phyloP scores from a whole-genome alignment of 164 flowering plant species.

The Nelumbo lutea region DNA sequence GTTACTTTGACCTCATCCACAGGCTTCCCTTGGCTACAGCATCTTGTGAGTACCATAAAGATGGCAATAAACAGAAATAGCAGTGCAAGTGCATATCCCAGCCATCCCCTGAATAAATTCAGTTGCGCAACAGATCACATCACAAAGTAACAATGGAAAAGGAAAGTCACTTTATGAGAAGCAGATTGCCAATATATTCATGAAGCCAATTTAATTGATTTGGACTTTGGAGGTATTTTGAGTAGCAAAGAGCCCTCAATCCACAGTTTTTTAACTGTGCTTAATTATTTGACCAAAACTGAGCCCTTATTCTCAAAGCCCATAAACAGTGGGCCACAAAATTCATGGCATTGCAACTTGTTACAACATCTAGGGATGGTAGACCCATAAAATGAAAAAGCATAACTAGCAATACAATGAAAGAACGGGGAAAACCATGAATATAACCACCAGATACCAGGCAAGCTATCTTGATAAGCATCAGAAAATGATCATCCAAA shows the following conservation, averaged over 20 bases:
- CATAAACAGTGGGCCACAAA: no score
- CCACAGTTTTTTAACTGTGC: no score
- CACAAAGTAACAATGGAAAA: neutral
- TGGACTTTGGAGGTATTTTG: no score
- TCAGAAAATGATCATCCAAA: neutral
- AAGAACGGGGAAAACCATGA: neutral
- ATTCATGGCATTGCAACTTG: no score
- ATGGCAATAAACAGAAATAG: slow-evolving; percentile 41
- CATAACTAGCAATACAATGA: neutral
- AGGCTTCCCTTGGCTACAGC: slow-evolving; percentile 45
- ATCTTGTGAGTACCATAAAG: slow-evolving; percentile 60
- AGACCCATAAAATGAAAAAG: no score
- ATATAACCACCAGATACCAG: neutral
- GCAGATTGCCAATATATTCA: no score
- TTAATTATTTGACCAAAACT: no score
- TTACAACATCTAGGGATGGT: no score
- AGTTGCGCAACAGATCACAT: neutral
- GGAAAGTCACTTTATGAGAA: neutral
- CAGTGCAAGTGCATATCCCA: slow-evolving; percentile 43
- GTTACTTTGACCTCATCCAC: slow-evolving; percentile 59
- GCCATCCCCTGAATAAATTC: slow-evolving; percentile 62
- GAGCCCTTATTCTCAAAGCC: no score
- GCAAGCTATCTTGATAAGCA: neutral
- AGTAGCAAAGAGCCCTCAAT: no score
- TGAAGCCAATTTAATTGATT: no score